Base-by-base conservation (phyloP, 345 rosid genomes). In the Leavenworthia alabamica region DNA sequence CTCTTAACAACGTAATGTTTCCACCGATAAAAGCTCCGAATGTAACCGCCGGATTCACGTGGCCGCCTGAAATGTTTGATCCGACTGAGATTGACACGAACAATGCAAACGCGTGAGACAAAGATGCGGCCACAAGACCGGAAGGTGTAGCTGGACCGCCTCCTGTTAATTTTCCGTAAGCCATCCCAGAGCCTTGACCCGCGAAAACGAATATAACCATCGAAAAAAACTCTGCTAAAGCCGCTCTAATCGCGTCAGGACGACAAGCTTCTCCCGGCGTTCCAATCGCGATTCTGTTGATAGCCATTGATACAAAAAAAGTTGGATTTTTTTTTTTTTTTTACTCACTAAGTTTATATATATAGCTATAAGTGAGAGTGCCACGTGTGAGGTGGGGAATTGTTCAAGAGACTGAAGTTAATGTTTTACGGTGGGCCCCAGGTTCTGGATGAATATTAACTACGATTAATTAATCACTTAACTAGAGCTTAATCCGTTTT, bases 101-200 rank as follows among this genome's bases (percentile, higher is more conserved):
- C 3, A 89, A 86, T 1, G 73, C 93, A 31, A 90, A 85, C 22
- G 80, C 89, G 12, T 90, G 97, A 29, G 93, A 79, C 35, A 89
- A 56, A 2, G 97, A 62, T 6, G 97, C 95, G 0, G 88, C 79
- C 15, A 89, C 67, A 0, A 89, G 78, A 0, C 97, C 97, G 0
- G 92, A 65, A 2, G 97, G 95, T 29, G 88, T 83, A 3, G 76
- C 31, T 6, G 79, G 66, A 6, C 79, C 90, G 26, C 66, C 75
- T 31, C 72, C 74, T 0, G 92, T 81, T 14, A 85, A 73, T 46
- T 78, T 85, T 75, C 90, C 81, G 27, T 76, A 86, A 33, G 92
- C 95, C 95, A 89, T 86, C 46, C 97, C 97, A 0, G 95, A 86
- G 8, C 97, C 97, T 79, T 83, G 75, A 24, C 97, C 97, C 1